These are phyloP conservation scores for Myxozyma udenii DNA, from an alignment of 805 yeast species.

Conservation along the genomic window DNA sequence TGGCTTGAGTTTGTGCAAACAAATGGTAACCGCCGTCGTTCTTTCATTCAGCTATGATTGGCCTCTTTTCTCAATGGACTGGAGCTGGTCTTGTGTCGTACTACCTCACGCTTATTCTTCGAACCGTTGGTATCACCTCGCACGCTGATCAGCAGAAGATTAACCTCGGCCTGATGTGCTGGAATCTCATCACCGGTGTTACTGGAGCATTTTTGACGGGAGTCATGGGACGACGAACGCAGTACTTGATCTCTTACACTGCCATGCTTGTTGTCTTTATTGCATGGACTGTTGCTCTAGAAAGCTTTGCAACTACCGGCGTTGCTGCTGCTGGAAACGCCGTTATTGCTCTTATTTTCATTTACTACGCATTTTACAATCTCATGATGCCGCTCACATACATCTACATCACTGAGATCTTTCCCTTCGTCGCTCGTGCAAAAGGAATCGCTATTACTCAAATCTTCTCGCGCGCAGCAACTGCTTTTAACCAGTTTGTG, in stretches of 20 bases:
- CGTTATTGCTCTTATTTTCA: slow-evolving; percentile 22
- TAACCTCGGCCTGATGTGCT: slow-evolving; percentile 52
- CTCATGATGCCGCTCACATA: slow-evolving; percentile 15
- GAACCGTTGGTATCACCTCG: slow-evolving; percentile 54
- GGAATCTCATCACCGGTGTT: slow-evolving; percentile 43
- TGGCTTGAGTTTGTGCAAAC: slow-evolving; percentile 28
- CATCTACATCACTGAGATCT: slow-evolving; percentile 31
- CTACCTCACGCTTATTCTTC: slow-evolving; percentile 51
- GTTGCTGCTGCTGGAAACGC: slow-evolving; percentile 8
- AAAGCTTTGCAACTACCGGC: slow-evolving; percentile 1
- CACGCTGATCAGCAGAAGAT: slow-evolving; percentile 43
- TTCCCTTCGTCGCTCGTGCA: slow-evolving; percentile 40
- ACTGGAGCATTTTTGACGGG: slow-evolving; percentile 35
- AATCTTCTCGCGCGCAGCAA: slow-evolving; percentile 25
- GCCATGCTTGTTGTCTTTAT: slow-evolving; percentile 40
- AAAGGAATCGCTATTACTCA: slow-evolving; percentile 42
- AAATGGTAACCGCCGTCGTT: slow-evolving; percentile 44
- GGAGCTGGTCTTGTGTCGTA: slow-evolving; percentile 53
- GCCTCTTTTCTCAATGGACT: slow-evolving; percentile 45
- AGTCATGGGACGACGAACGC: slow-evolving; percentile 29
- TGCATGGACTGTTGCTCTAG: slow-evolving; percentile 12
- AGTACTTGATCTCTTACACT: slow-evolving; percentile 36
- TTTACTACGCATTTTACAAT: slow-evolving; percentile 21
- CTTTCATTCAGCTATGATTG: slow-evolving; percentile 40
- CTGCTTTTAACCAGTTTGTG: slow-evolving; percentile 39